Conservation (phyloP, 1,139 yeast genomes). For the Hyphopichia pseudoburtonii region DNA sequence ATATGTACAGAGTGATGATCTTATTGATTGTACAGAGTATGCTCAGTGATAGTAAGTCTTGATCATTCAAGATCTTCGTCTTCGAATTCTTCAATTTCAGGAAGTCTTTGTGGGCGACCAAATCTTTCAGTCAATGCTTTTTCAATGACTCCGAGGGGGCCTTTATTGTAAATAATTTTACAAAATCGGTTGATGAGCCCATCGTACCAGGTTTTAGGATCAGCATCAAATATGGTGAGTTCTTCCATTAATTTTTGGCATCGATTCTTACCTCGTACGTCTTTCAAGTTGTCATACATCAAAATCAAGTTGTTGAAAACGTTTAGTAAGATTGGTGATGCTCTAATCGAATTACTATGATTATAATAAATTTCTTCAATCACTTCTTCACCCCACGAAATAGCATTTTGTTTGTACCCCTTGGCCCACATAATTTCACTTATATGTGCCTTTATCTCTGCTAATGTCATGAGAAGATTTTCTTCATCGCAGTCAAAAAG, state of each 20-base stretch:
- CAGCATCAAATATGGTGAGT: conserved; percentile 19
- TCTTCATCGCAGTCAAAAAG: conserved; percentile 36
- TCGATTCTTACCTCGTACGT: conserved; percentile 23
- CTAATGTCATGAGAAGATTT: conserved; percentile 28
- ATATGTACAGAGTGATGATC: no score
- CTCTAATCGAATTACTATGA: conserved; percentile 27
- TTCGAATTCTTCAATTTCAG: conserved; percentile 45
- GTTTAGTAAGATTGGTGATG: conserved; percentile 29
- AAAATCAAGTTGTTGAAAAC: conserved; percentile 31
- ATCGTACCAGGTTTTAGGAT: conserved; percentile 34
- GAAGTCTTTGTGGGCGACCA: conserved; percentile 33
- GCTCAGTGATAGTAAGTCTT: no score
- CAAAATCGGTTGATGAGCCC: conserved; percentile 34
- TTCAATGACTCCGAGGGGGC: conserved; percentile 46
- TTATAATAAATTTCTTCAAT: conserved; percentile 37
- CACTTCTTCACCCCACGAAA: conserved; percentile 63
- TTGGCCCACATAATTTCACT: conserved; percentile 67
- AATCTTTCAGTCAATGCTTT: conserved; percentile 42
- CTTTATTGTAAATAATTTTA: conserved; percentile 39
- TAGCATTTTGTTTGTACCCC: conserved; percentile 52
- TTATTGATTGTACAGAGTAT: no score
- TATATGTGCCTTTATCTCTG: conserved; percentile 55
- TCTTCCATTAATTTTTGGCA: conserved; percentile 28
- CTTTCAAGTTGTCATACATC: conserved; percentile 33
- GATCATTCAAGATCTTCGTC: conserved; percentile 36